phyloP scores from a whole-genome alignment of 108 stramenopile species.

The Stephanodiscus minutulus region DNA sequence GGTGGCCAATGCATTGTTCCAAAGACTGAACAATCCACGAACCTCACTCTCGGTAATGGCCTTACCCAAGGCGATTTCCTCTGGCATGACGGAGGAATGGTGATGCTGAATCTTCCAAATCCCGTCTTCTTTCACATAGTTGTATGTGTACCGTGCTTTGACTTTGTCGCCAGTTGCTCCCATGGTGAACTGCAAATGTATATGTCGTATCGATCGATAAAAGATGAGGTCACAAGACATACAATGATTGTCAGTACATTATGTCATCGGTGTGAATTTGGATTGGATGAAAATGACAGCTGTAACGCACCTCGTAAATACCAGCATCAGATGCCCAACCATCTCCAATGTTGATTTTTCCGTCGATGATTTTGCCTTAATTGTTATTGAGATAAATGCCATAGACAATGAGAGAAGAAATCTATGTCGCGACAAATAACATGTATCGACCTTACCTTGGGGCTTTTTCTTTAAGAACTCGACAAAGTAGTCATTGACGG shows the following conservation, averaged over 20 bases:
- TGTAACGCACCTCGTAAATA: slow-evolving; percentile 50
- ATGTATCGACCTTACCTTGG: slow-evolving; percentile 38
- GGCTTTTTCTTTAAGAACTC: slow-evolving; percentile 59
- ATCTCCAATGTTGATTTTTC: slow-evolving; percentile 58
- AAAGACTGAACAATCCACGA: slow-evolving; percentile 52
- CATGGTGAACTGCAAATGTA: slow-evolving; percentile 53
- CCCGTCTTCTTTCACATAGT: slow-evolving; percentile 50
- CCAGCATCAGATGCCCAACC: slow-evolving; percentile 53
- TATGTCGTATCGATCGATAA: slow-evolving; percentile 3
- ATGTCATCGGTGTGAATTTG: slow-evolving; percentile 48
- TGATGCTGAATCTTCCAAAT: slow-evolving; percentile 70
- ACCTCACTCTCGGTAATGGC: slow-evolving; percentile 53
- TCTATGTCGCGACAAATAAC: not conserved
- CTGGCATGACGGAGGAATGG: slow-evolving; percentile 66
- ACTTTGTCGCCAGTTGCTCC: slow-evolving; percentile 46
- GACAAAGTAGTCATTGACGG: slow-evolving; percentile 73
- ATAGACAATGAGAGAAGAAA: too few relatives aligned
- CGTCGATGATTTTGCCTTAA: slow-evolving; percentile 49
- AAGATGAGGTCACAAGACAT: slow-evolving; percentile 2
- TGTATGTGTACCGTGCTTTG: slow-evolving; percentile 57
- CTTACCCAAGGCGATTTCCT: slow-evolving; percentile 36
- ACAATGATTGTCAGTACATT: not conserved
- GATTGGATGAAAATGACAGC: too few relatives aligned
- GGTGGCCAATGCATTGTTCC: slow-evolving; percentile 69
- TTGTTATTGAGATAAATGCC: not conserved